Percentiles rank a stretch among this genome's conserved stretches.
Evolutionary conservation across 2,329 filamentous ascomycete genomes (phyloP).

Genomic region (Teratosphaeria gauchensis): DNA sequence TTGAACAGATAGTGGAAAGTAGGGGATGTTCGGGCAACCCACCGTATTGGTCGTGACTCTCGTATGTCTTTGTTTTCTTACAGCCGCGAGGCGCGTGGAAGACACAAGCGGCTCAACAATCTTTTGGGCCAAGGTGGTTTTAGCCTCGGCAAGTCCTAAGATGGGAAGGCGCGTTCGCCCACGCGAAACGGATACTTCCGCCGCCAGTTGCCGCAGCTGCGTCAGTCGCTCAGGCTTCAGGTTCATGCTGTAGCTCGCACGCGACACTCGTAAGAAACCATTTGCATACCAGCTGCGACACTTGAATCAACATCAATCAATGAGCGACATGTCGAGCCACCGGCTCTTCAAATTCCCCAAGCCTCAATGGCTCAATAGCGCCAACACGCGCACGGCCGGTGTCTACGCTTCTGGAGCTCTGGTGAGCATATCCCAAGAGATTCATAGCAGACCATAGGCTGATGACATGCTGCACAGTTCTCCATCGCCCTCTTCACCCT

Average conservation of each 20-base stretch:
- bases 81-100: neutral
- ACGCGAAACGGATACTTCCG: neutral
- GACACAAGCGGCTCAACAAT: neutral
- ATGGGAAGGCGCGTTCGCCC: neutral
- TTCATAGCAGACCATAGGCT: neutral
- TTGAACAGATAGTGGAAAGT: neutral
- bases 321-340: slow-evolving; percentile 23
- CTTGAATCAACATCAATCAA: neutral
- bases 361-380: slow-evolving; percentile 58
- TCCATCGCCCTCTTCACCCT: slow-evolving; percentile 61
- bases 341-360: slow-evolving; percentile 59
- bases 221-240: neutral
- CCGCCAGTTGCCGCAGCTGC: neutral
- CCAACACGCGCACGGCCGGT: slow-evolving; percentile 52
- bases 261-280: neutral
- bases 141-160: neutral
- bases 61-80: neutral
- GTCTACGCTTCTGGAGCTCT: slow-evolving; percentile 58
- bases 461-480: slow-evolving; percentile 41
- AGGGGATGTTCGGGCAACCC: neutral
- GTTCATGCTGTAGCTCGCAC: neutral
- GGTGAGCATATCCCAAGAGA: slow-evolving; percentile 35
- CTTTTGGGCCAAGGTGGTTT: neutral
- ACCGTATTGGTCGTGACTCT: neutral
- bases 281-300: neutral